Evolutionary conservation across 495 filamentous ascomycete genomes (phyloP), one percentile per base, ranked within the genome.

Genomic region (Aspergillus ostianus): DNA sequence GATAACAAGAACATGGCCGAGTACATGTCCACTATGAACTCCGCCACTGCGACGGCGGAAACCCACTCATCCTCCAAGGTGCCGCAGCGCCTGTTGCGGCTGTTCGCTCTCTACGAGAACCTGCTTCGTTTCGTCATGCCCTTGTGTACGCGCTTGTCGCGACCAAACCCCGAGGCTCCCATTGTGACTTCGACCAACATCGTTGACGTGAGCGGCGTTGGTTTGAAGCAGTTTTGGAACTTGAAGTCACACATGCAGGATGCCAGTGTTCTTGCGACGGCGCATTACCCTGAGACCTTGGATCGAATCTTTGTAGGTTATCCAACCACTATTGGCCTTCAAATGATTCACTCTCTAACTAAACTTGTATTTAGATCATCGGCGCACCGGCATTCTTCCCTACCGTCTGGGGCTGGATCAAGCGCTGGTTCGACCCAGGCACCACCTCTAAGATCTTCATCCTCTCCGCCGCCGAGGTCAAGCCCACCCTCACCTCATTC

Each of bases 401-500:
- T 29, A 95, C 92, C 12, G 90, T 97, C 53, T 96, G 92, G 92
- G 84, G 89, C 62, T 96, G 92, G 92, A 88, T 95, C 74, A 95
- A 96, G 79, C 86, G 87, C 67, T 97, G 92, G 92, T 96, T 96
- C 69, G 92, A 97, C 74, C 92, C 92, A 26, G 88, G 89, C 58
- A 97, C 92, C 49, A 90, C 91, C 4, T 92, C 89, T 61, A 96
- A 97, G 75, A 96, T 97, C 67, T 93, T 96, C 70, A 92, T 97
- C 62, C 83, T 96, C 58, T 80, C 80, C 53, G 73, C 84, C 21
- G 65, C 81, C 32, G 87, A 94, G 70, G 85, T 94, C 55, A 78
- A 86, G 53, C 77, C 86, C 6, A 92, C 90, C 4, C 81, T 97
- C 13, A 83, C 84, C 57, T 75, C 82, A 27, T 96, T 92, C 76